Base-by-base conservation (phyloP, 352 stramenopile species). In the Phytopythium vexans region DNA sequence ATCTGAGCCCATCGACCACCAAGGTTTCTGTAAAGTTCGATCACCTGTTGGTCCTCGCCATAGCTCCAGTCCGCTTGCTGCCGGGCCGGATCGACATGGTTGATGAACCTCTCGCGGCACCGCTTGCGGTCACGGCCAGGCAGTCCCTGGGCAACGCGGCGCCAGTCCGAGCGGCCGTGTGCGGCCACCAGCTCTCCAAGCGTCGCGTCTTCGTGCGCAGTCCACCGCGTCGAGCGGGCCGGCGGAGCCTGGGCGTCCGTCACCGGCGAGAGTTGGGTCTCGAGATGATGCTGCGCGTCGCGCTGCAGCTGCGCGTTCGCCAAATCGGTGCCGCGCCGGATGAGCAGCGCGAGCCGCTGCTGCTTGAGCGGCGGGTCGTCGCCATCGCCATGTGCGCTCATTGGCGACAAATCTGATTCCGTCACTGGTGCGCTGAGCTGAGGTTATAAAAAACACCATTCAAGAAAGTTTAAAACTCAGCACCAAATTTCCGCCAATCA, bases 71-170 rank as follows among this genome's bases (percentile, higher is more conserved):
- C 27, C 4, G 31, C n/a, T 15, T 37, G 40, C 7, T 32, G n/a
- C 16, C 88, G 52, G 32, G 56, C 41, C 11, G 77, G 66, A 38
- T 74, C 68, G 40, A 90, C 47, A 54, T 89, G 74, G 53, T 93
- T 90, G 35, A 87, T 62, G 27, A 71, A 93, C n/a, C 83, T 62
- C 47, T 93, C 83, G 1, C 83, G 72, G 43, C 78, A 90, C 6
- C 79, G 64, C 58, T 91, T 93, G 15, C 83, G 77, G 37, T 88
- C 70, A 16, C 68, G 66, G 3, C 41, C 54, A 4, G 71, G 62
- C 15, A 91, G 74, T 11, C 77, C 39, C 37, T 11, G 10, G 0
- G 75, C 72, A 10, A 88, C 70, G n/a, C 41, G 35, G 10, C 68
- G 59, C 76, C 76, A 88, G 12, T 76, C 57, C 8, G 33, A 32